A percentile compares a stretch with the other conserved stretches of the same genome.
These are phyloP conservation scores for Grosmannia clavigera DNA, from an alignment of 2,329 filamentous ascomycete genomes.

Conservation along the genomic window DNA sequence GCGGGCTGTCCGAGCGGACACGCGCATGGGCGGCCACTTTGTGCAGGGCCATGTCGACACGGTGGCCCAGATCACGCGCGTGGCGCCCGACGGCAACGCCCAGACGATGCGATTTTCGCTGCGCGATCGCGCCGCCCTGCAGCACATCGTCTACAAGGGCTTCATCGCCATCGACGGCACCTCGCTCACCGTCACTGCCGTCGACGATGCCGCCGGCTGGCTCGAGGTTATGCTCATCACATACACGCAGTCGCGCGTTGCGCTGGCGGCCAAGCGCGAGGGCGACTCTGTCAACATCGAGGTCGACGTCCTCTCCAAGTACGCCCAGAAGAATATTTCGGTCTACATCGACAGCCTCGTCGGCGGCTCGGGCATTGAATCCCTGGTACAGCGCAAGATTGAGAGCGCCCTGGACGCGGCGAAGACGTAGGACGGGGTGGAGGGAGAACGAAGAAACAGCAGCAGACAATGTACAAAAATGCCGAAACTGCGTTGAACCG, in stretches of 20 bases:
- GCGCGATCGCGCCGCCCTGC: conserved; percentile 48
- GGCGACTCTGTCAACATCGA: conserved; percentile 85
- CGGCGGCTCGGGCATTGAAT: conserved; percentile 45
- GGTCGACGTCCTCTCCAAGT: conserved; percentile 80
- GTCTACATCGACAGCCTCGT: conserved; percentile 55
- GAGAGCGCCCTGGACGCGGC: conserved; percentile 46
- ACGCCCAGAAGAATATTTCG: conserved; percentile 78
- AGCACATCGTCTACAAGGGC: conserved; percentile 92
- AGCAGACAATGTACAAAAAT: too few species aligned
- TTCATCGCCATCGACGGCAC: conserved; percentile 91
- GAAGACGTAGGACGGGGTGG: background rate
- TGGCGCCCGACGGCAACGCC: conserved; percentile 77
- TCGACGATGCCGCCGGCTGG: conserved; percentile 64
- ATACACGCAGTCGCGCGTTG: conserved; percentile 89
- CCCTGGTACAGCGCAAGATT: conserved; percentile 62
- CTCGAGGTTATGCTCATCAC: conserved; percentile 97
- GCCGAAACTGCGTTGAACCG: too few species aligned
- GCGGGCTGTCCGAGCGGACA: conserved; percentile 78
- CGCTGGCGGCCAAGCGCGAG: conserved; percentile 63
- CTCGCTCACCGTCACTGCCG: conserved; percentile 80
- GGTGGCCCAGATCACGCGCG: conserved; percentile 59
- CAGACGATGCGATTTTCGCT: conserved; percentile 76
- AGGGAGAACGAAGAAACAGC: background rate
- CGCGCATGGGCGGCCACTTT: conserved; percentile 96
- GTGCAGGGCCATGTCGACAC: conserved; percentile 97